These are phyloP conservation scores for Podosphaera xanthii DNA, from an alignment of 2,329 filamentous ascomycete species.

Conservation along the genomic window DNA sequence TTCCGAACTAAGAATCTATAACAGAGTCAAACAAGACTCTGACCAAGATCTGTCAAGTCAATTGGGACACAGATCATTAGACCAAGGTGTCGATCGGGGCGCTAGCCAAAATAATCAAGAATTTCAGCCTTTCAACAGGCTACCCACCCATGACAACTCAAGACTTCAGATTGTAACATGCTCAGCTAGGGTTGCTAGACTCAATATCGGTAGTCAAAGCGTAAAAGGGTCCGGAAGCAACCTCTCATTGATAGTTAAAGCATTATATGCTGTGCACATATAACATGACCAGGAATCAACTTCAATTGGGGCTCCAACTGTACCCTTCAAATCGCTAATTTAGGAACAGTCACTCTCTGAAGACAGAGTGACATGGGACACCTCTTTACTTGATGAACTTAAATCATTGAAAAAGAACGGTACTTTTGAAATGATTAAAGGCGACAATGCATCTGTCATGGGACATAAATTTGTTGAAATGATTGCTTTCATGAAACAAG, in stretches of 20 bases:
- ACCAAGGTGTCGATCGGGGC: not conserved
- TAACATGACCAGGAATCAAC: not conserved
- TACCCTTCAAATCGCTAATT: not conserved
- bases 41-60: not conserved
- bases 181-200: not conserved
- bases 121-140: not conserved
- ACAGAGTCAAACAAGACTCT: not conserved
- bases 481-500: too few relatives aligned
- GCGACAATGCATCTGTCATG: not conserved
- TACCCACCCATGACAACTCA: not conserved
- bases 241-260: not conserved
- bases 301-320: not conserved
- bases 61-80: not conserved
- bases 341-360: not conserved
- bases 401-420: not conserved
- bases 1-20: not conserved
- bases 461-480: too few relatives aligned
- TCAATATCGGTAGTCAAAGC: not conserved
- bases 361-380: not conserved
- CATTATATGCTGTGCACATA: not conserved
- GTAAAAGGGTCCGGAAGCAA: not conserved
- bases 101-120: not conserved
- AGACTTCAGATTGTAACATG: not conserved
- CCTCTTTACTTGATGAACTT: not conserved
- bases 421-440: not conserved